phyloP scores from a whole-genome alignment of 495 filamentous ascomycete species.

The Jackrogersella minutella region DNA sequence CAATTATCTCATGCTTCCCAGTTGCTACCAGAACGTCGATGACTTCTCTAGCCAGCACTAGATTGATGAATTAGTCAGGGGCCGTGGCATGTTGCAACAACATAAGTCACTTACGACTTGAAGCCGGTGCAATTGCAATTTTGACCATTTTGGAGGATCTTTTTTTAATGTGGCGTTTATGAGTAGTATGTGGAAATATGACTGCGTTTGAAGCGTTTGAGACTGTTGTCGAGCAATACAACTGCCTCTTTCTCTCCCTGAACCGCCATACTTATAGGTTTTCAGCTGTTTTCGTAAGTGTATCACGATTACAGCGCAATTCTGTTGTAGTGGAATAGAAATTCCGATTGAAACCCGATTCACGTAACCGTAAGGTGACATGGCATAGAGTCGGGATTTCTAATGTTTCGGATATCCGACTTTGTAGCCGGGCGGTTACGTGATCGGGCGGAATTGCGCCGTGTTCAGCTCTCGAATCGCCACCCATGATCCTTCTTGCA shows the following conservation, averaged over 20 bases:
- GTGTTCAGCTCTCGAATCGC: not conserved
- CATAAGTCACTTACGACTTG: slow-evolving; percentile 50
- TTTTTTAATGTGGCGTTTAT: not conserved
- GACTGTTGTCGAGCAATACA: slow-evolving; percentile 1
- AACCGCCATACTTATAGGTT: slow-evolving; percentile 12
- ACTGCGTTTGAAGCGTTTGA: slow-evolving; percentile 7
- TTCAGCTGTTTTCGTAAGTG: not conserved
- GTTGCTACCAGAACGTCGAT: slow-evolving; percentile 58
- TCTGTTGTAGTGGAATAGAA: not conserved
- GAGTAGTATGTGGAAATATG: not conserved
- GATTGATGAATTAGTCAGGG: not conserved
- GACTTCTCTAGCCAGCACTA: slow-evolving; percentile 61
- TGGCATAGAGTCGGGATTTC: not conserved
- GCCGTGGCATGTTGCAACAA: not conserved
- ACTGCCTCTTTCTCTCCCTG: not conserved
- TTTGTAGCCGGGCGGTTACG: slow-evolving; percentile 17
- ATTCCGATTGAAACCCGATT: not conserved
- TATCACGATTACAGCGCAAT: not conserved
- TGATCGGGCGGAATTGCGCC: slow-evolving; percentile 29
- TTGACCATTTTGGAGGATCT: slow-evolving; percentile 56
- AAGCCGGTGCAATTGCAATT: slow-evolving; percentile 60
- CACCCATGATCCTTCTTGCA: not conserved
- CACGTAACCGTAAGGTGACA: slow-evolving; percentile 7
- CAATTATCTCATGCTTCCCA: slow-evolving; percentile 60
- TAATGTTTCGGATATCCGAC: not conserved